Base-by-base conservation (phyloP, 1,284 basidiomycete species). In the Apiotrichum akiyoshidainum region DNA sequence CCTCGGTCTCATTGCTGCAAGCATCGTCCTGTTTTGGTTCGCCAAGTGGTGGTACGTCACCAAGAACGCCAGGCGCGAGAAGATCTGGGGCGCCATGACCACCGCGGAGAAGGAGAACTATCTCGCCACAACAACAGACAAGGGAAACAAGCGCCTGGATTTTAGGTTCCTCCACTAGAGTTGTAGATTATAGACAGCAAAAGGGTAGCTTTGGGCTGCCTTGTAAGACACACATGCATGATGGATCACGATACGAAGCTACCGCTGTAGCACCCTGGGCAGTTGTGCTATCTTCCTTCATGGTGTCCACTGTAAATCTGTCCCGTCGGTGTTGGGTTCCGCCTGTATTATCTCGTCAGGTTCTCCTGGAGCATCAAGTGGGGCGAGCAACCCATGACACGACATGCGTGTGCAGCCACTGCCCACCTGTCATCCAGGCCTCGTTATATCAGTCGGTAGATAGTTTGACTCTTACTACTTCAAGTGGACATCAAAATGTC, bases 61-160 rank as follows among this genome's bases (percentile, higher is more conserved):
- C 16, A 58, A 67, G 5, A 75, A 75, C 60, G 55, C 56, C 14
- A 58, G 60, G 34, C 65, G 65, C 46, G 55, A 50, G 31, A 59
- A 59, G 51, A 58, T 67, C 10, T 76, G 74, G 74, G 57, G 69
- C 46, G 17, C 35, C 19, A 64, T 60, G 66, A 70, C 66, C 8
- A 26, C 52, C 2, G 65, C 63, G 35, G 59, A 70, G 50, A 65
- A 65, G 55, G 60, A 65, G 13, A 60, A 66, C 22, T 72, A 73
- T 49, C 46, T 72, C 22, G 16, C 45, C 9, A 69, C 67, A 0
- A 73, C 71, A 0, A 67, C 42, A 31, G 67, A 72, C 44, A 49
- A 61, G 54, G 71, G 68, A 3, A 74, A 71, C 59, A 71, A 73
- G 60, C 57, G 69, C 5, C 50, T 61, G 37, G 57, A 61, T 51